These are phyloP conservation scores for Penicillium paxilli DNA, from an alignment of 495 filamentous ascomycete genomes.

Conservation along the genomic window DNA sequence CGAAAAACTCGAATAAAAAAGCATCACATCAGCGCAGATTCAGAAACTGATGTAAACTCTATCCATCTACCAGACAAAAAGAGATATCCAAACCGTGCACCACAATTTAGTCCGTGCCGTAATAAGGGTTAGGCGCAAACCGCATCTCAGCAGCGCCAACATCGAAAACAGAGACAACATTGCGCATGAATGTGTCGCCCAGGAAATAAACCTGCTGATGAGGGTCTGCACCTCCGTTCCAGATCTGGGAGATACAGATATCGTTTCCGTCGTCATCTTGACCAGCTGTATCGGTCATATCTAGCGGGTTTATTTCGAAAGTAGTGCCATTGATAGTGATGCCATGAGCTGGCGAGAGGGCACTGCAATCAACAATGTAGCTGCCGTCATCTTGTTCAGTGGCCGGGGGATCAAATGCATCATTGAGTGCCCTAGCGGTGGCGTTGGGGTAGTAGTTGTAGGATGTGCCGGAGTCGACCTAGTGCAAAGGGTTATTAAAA, in stretches of 20 bases:
- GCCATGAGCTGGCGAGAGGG: slow-evolving; percentile 52
- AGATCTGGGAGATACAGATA: slow-evolving; percentile 47
- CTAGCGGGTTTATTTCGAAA: slow-evolving; percentile 54
- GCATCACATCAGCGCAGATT: too few species aligned
- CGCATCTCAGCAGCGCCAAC: slow-evolving; percentile 31
- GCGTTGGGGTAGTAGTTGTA: slow-evolving; percentile 38
- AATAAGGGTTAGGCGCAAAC: slow-evolving; percentile 23
- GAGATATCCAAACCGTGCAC: too few species aligned
- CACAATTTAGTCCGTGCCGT: background rate
- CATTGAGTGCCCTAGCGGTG: slow-evolving; percentile 52
- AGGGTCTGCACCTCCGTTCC: slow-evolving; percentile 32
- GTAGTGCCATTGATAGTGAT: slow-evolving; percentile 48
- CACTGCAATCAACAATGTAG: slow-evolving; percentile 57
- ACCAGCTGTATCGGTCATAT: slow-evolving; percentile 51
- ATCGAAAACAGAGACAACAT: slow-evolving; percentile 51
- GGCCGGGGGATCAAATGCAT: slow-evolving; percentile 55
- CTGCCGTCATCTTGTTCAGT: slow-evolving; percentile 41
- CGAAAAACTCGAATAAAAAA: too few species aligned
- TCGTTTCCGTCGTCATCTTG: slow-evolving; percentile 29
- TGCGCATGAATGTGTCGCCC: slow-evolving; percentile 64
- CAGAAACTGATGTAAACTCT: too few species aligned
- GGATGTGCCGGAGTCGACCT: slow-evolving; percentile 45
- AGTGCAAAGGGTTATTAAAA: background rate
- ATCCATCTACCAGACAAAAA: too few species aligned
- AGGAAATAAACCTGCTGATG: slow-evolving; percentile 42